These are phyloP conservation scores for Obba rivulosa DNA, from an alignment of 768 basidiomycete genomes.

Conservation along the genomic window DNA sequence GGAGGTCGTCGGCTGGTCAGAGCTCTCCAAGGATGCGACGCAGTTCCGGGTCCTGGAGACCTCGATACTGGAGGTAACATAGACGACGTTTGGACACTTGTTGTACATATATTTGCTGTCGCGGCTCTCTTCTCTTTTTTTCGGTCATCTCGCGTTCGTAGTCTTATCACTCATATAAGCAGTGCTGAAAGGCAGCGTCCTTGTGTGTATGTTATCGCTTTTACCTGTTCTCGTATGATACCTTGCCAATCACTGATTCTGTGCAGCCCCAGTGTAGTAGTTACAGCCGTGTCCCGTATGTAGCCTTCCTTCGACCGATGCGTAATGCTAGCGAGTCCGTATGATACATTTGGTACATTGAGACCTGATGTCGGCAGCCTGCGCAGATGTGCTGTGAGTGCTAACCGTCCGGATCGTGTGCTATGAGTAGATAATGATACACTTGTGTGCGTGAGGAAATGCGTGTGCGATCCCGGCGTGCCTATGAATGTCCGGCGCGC, in stretches of 20 bases:
- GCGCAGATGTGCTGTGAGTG: too few species aligned
- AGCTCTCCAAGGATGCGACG: conserved; percentile 68
- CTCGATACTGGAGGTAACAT: conserved; percentile 64
- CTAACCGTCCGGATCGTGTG: too few species aligned
- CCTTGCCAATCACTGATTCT: background rate
- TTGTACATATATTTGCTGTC: background rate
- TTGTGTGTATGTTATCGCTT: conserved; percentile 10
- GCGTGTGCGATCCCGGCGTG: too few species aligned
- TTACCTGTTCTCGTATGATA: background rate
- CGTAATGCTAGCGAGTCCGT: too few species aligned
- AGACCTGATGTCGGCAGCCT: too few species aligned
- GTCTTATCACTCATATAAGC: conserved; percentile 17
- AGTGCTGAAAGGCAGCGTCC: conserved; percentile 5
- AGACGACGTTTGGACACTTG: background rate
- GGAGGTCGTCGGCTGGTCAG: conserved; percentile 74
- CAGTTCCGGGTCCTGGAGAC: conserved; percentile 79
- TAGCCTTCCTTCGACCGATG: background rate
- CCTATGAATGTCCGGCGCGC: too few species aligned
- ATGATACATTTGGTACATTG: too few species aligned
- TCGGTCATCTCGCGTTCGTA: conserved; percentile 6
- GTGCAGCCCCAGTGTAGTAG: too few species aligned
- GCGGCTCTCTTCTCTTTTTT: background rate
- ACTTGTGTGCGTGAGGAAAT: too few species aligned
- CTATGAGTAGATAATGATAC: too few species aligned
- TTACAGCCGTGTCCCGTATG: too few species aligned